Conservation (phyloP, 176 grass and related monocot species). For the Aegilops sharonensis region DNA sequence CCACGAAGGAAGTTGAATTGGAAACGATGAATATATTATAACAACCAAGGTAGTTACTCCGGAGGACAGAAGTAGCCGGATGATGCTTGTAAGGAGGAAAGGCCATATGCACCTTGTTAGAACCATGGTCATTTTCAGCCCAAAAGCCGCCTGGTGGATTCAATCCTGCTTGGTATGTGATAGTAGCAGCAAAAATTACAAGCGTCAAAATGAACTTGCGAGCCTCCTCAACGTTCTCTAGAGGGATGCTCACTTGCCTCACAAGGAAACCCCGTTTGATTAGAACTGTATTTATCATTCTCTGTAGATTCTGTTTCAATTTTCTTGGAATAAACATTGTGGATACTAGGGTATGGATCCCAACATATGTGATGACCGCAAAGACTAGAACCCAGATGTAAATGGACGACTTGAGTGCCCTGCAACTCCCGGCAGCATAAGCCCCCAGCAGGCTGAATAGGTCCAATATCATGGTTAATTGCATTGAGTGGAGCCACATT, state of each 20-base stretch:
- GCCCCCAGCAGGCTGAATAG: constrained; percentile 53
- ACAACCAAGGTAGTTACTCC: neutral
- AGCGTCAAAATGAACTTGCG: constrained; percentile 52
- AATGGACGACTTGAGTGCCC: constrained; percentile 33
- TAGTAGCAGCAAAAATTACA: constrained; percentile 35
- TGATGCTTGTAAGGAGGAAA: neutral
- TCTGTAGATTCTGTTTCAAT: neutral
- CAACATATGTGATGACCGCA: constrained; percentile 33
- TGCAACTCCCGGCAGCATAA: constrained; percentile 51
- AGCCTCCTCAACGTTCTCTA: constrained; percentile 15
- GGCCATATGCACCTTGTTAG: neutral
- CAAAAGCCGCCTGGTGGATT: constrained; percentile 51
- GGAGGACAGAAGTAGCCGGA: constrained; percentile 48
- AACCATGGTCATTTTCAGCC: constrained; percentile 26
- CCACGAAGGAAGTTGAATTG: constrained; percentile 49
- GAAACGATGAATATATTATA: constrained; percentile 30
- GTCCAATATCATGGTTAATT: constrained; percentile 46
- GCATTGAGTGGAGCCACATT: constrained; percentile 38
- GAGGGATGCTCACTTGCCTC: neutral
- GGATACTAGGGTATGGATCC: constrained; percentile 33
- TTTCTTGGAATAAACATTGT: constrained; percentile 17
- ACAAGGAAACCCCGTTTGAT: neutral
- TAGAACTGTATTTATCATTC: neutral
- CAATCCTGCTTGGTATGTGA: constrained; percentile 53
- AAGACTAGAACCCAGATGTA: constrained; percentile 45